phyloP scores from a whole-genome alignment of 371 early-diverging fungal species.

The Mucor velutinosus region DNA sequence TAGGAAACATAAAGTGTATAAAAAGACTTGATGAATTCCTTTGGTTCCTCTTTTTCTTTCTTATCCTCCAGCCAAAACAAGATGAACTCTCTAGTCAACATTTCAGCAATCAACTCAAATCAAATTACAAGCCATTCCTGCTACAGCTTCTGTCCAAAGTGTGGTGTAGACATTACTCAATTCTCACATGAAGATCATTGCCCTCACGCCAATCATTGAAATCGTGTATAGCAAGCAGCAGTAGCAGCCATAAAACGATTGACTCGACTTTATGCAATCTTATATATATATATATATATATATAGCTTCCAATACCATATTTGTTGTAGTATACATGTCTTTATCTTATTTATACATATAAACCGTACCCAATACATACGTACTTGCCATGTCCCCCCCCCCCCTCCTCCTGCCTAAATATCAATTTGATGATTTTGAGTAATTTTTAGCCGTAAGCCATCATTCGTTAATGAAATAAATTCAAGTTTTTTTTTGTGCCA shows the following conservation, averaged over 20 bases:
- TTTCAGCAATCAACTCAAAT: background rate
- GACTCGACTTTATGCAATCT: background rate
- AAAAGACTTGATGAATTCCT: background rate
- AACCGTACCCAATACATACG: background rate
- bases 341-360: background rate
- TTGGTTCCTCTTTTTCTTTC: background rate
- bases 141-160: conserved; percentile 25
- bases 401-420: background rate
- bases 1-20: background rate
- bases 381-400: background rate
- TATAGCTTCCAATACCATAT: background rate
- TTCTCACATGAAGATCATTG: conserved; percentile 29
- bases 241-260: background rate
- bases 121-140: conserved; percentile 5
- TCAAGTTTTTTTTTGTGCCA: background rate
- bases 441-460: background rate
- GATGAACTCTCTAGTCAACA: background rate
- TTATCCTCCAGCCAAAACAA: background rate
- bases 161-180: conserved; percentile 25
- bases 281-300: background rate
- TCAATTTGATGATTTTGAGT: background rate
- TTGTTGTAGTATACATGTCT: background rate
- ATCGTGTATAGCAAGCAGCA: background rate
- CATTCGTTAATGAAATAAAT: background rate
- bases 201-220: conserved; percentile 5